These are phyloP conservation scores for Strigomonas culicis DNA, from an alignment of 208 protist species.

Conservation along the genomic window DNA sequence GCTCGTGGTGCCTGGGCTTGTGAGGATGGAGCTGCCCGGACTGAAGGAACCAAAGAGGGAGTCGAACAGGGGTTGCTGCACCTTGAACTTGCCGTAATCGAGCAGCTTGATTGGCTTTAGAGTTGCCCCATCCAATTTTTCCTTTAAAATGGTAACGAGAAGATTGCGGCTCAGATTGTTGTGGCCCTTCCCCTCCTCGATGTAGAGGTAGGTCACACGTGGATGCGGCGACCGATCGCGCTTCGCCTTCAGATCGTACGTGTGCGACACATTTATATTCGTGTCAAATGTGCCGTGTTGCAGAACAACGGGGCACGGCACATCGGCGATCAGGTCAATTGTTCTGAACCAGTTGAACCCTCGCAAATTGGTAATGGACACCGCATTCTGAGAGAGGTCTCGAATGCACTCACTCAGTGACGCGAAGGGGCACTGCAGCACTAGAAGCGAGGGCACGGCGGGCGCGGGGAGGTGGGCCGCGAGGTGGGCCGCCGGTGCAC, in stretches of 20 bases:
- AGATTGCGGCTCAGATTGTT: constrained; percentile 65
- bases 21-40: neutral
- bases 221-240: constrained; percentile 41
- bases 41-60: constrained; percentile 37
- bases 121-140: constrained; percentile 32
- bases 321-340: constrained; percentile 67
- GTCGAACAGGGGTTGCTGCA: constrained; percentile 52
- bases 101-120: constrained; percentile 20
- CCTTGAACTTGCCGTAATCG: constrained; percentile 22
- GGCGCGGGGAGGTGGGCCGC: constrained; percentile 31
- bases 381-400: constrained; percentile 52
- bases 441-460: constrained; percentile 44
- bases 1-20: neutral
- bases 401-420: constrained; percentile 74
- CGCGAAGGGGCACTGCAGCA: constrained; percentile 76
- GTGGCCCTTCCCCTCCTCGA: constrained; percentile 59
- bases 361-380: constrained; percentile 62
- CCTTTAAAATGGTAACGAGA: constrained; percentile 43
- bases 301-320: constrained; percentile 75
- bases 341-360: constrained; percentile 85
- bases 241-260: constrained; percentile 41
- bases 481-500: constrained; percentile 48
- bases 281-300: constrained; percentile 80
- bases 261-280: constrained; percentile 66
- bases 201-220: constrained; percentile 55